Conservation (phyloP, 148 eudicot genomes). For the Rhododendron ovatum region DNA sequence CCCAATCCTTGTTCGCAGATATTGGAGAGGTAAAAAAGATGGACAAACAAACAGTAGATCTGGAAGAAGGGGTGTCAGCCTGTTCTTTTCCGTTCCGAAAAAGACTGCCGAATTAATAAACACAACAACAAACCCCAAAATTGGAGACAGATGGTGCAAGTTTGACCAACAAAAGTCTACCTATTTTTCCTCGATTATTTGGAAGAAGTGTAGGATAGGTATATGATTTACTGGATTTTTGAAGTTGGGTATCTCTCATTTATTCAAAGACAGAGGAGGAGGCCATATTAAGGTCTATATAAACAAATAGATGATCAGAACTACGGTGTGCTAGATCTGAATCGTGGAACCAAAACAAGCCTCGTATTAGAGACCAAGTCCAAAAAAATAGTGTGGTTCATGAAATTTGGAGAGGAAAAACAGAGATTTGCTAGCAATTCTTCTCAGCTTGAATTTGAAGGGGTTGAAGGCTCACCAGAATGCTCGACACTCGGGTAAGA, state of each 20-base stretch:
- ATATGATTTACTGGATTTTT: conserved; percentile 20
- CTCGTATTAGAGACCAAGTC: conserved; percentile 17
- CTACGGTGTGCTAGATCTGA: conserved; percentile 22
- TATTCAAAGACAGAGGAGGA: conserved; percentile 22
- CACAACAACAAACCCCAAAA: conserved; percentile 29
- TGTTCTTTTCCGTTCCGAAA: conserved; percentile 13
- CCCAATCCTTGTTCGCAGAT: conserved; percentile 19
- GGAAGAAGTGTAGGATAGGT: conserved; percentile 16
- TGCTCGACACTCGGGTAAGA: conserved; percentile 46
- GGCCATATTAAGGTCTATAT: conserved; percentile 35
- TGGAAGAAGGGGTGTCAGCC: conserved; percentile 11
- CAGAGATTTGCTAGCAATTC: conserved; percentile 7
- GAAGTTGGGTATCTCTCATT: conserved; percentile 25
- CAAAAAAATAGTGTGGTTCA: conserved; percentile 24
- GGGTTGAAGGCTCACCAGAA: conserved; percentile 31
- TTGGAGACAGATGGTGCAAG: conserved; percentile 19
- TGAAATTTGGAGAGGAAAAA: conserved; percentile 24
- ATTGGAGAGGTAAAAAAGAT: neutral
- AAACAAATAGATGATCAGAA: conserved; percentile 34
- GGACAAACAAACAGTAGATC: neutral
- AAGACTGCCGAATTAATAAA: conserved; percentile 27
- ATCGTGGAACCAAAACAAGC: conserved; percentile 18
- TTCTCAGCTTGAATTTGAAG: conserved; percentile 45
- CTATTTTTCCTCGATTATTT: conserved; percentile 27
- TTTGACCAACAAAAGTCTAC: conserved; percentile 11